A percentile compares a stretch with the other conserved stretches of the same genome.
Conservation (phyloP, 1,139 yeast genomes). For the Tardiomyces depauwii region DNA sequence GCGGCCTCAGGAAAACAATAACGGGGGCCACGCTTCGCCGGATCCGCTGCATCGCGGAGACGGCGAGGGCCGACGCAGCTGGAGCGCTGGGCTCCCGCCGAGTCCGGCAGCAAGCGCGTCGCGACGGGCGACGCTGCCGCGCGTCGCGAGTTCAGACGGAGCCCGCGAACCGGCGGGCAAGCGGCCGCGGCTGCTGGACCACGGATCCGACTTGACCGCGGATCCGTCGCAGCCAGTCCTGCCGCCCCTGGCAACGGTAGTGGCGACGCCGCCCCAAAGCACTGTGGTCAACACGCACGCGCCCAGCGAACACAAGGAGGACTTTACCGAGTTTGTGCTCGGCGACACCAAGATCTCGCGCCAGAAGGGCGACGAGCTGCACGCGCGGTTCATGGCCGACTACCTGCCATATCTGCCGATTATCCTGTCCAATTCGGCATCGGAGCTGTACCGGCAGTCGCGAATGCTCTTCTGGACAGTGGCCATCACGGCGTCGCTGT, state of each 20-base stretch:
- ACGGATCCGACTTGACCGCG: too few relatives aligned
- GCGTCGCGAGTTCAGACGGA: too few relatives aligned
- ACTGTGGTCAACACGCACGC: too few relatives aligned
- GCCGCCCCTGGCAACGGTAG: constrained; percentile 1
- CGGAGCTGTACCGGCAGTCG: constrained; percentile 71
- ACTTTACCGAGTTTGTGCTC: constrained; percentile 35
- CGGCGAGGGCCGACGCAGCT: too few relatives aligned
- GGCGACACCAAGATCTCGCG: constrained; percentile 65
- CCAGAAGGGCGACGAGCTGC: constrained; percentile 60
- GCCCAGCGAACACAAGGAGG: not conserved
- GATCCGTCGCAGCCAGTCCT: not conserved
- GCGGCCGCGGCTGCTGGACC: too few relatives aligned
- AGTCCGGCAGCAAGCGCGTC: too few relatives aligned
- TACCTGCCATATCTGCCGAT: constrained; percentile 76
- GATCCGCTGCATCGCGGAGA: too few relatives aligned
- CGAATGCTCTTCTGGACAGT: constrained; percentile 87
- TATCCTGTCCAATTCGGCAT: constrained; percentile 56
- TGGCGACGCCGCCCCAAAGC: constrained; percentile 28
- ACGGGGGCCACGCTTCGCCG: too few relatives aligned
- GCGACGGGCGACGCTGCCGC: too few relatives aligned
- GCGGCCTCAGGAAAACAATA: too few relatives aligned
- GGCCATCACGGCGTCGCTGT: constrained; percentile 70
- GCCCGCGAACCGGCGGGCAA: too few relatives aligned
- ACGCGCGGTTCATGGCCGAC: constrained; percentile 51
- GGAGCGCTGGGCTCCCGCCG: too few relatives aligned